Evolutionary conservation across 768 basidiomycete genomes (phyloP), one percentile per base, ranked within the genome.

Genomic region (Boletus rubropictus): DNA sequence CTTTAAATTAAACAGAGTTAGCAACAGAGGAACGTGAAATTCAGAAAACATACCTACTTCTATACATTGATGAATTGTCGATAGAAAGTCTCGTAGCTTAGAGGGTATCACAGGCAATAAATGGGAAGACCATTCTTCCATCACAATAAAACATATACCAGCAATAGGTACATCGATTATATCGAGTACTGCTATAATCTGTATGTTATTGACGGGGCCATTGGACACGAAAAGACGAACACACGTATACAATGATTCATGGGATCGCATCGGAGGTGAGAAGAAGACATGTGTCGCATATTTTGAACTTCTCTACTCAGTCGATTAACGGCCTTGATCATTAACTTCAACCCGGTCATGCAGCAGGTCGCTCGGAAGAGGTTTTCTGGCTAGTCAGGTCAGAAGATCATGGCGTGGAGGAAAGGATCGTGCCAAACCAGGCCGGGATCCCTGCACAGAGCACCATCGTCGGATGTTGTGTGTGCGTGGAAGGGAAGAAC

Each of bases 241-340:
- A 59, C 46, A 88, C 86, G 86, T 62, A 89, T 86, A 41, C 78
- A 81, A 55, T 85, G 86, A 59, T 88, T 88, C 78, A 76, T 80
- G 40, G 81, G 78, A 58, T 87, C 72, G 38, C 71, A 60, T 50
- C 75, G 69, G 52, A 81, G 60, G 12, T 74, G 69, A 36, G 77
- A 70, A 15, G 73, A 72, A 12, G 79, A 80, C 15, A 89, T 67
- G 46, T 71, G 64, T 31, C 73, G 77, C 21, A 84, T 75, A 42
- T 80, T 71, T 40, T 77, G 74, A 55, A 77, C 75, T 63, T 89
- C 86, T 25, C 78, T 78, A 55, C 84, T 86, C 41, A 60, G 59
- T 18, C 73, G 56, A 61, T 85, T 76, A 25, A 85, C 83, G 15
- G 85, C 83, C 63, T 88, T 88, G 49, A 84, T 67, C 49, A 89